These are phyloP conservation scores for Zygosaccharomyces sapae DNA, from an alignment of 1,139 yeast species.

Conservation along the genomic window DNA sequence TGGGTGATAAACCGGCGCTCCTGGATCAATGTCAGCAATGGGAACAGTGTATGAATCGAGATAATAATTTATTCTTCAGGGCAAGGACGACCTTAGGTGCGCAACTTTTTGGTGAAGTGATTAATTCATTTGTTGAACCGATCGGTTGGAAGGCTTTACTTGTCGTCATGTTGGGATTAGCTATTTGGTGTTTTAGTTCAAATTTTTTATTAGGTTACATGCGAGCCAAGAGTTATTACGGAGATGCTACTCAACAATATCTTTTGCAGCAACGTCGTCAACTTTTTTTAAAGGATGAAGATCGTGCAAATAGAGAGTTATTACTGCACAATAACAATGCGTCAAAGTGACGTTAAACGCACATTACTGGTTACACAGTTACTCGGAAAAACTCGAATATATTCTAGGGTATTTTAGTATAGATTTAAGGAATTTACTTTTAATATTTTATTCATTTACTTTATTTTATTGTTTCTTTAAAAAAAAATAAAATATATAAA, in stretches of 20 bases:
- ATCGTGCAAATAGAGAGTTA: conserved; percentile 1
- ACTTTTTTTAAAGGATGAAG: conserved; percentile 3
- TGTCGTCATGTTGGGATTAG: conserved; percentile 38
- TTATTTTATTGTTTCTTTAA: not conserved
- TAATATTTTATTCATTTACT: not conserved
- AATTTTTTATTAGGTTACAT: conserved; percentile 35
- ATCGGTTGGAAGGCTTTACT: conserved; percentile 71
- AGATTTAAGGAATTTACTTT: not conserved
- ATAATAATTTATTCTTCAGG: conserved; percentile 73
- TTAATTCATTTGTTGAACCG: conserved; percentile 72
- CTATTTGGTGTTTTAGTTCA: conserved; percentile 33
- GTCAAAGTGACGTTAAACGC: not conserved
- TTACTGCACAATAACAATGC: not conserved
- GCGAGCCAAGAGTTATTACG: conserved; percentile 34
- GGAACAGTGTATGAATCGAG: conserved; percentile 83
- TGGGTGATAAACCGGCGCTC: conserved; percentile 60
- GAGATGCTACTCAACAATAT: conserved; percentile 15
- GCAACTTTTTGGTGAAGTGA: conserved; percentile 74
- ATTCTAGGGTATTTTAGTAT: not conserved
- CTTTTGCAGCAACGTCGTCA: conserved; percentile 9
- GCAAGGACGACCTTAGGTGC: conserved; percentile 63
- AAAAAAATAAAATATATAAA: no score
- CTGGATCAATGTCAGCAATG: conserved; percentile 69
- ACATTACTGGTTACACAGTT: not conserved
- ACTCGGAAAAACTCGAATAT: not conserved